Evolutionary conservation across 768 basidiomycete genomes (phyloP), one percentile per base, ranked within the genome.

Genomic region (Russula vinacea): DNA sequence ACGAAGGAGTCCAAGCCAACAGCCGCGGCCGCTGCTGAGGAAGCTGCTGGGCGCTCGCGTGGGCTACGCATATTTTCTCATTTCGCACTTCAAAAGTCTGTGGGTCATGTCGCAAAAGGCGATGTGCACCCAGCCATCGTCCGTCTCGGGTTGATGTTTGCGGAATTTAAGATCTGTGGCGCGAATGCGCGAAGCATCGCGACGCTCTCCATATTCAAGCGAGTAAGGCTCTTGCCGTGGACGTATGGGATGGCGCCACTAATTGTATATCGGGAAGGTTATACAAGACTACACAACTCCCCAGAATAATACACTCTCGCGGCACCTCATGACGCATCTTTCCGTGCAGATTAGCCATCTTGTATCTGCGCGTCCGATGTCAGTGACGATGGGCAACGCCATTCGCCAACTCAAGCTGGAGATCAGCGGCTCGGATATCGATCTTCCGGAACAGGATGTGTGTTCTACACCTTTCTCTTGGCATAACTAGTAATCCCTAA

Each of bases 121-220:
- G 89, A 92, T 70, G 90, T 98, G 45, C 97, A 98, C 73, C 97
- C 95, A 33, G 85, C 84, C 22, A 87, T 98, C 69, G 78, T 94
- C 62, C 82, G 89, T 58, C 84, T 98, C 10, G 95, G 92, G 11
- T 79, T 98, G 35, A 86, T 94, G 67, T 96, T 98, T 76, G 85
- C 92, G 9, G 87, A 90, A 69, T 98, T 98, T 78, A 88, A 87
- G 74, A 89, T 98, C 68, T 87, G 88, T 55, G 97, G 97, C 9
- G 91, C 94, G 16, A 98, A 99, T 75, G 96, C 97, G 7, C 81
- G 97, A 64, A 95, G 94, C 71, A 95, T 98, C 51, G 94, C 93
- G 5, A 93, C 92, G 68, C 78, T 98, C 67, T 86, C 84, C 42
- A 90, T 91, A 8, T 95, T 99, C 78, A 94, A 96, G 77, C 88